These are phyloP conservation scores for Physcomitrellopsis africana DNA, from an alignment of 225 moss, liverwort and hornwort species.

Conservation along the genomic window DNA sequence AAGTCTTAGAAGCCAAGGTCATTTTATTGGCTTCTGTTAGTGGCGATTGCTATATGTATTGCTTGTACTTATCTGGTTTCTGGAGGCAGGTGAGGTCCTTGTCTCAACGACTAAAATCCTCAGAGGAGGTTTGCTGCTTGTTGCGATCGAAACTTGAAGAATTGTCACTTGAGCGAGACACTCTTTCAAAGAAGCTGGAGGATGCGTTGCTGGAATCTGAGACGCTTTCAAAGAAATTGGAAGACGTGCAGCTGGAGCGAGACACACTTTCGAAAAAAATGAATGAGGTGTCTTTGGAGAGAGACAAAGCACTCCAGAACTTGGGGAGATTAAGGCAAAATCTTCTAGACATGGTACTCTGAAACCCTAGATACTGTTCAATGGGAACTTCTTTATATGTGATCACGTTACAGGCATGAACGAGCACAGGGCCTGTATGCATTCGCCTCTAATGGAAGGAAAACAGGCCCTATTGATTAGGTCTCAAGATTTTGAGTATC, in stretches of 20 bases:
- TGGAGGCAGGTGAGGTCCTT: slow-evolving; percentile 73
- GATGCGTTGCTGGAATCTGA: slow-evolving; percentile 59
- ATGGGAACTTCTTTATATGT: background rate
- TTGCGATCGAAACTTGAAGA: slow-evolving; percentile 71
- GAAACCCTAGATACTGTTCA: background rate
- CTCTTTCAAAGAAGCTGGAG: slow-evolving; percentile 65
- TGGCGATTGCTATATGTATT: slow-evolving; percentile 6
- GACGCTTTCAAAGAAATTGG: slow-evolving; percentile 61
- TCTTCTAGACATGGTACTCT: slow-evolving; percentile 63
- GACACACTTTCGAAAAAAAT: slow-evolving; percentile 53
- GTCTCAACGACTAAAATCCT: slow-evolving; percentile 58
- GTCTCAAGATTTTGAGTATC: slow-evolving; percentile 23
- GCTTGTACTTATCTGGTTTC: slow-evolving; percentile 22
- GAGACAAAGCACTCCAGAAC: slow-evolving; percentile 64
- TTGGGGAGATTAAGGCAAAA: slow-evolving; percentile 64
- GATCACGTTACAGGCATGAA: slow-evolving; percentile 11
- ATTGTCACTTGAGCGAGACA: slow-evolving; percentile 57
- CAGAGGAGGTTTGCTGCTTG: slow-evolving; percentile 67
- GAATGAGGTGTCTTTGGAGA: slow-evolving; percentile 49
- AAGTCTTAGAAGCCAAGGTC: background rate
- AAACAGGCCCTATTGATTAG: slow-evolving; percentile 8
- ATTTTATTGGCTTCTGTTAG: slow-evolving; percentile 11
- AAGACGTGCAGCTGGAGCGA: slow-evolving; percentile 22
- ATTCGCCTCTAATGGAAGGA: slow-evolving; percentile 13
- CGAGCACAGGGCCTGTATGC: background rate